Percentiles rank a stretch among this genome's conserved stretches.
These are phyloP conservation scores for Wallacemonas rigidus DNA, from an alignment of 208 protist genomes.

Conservation along the genomic window DNA sequence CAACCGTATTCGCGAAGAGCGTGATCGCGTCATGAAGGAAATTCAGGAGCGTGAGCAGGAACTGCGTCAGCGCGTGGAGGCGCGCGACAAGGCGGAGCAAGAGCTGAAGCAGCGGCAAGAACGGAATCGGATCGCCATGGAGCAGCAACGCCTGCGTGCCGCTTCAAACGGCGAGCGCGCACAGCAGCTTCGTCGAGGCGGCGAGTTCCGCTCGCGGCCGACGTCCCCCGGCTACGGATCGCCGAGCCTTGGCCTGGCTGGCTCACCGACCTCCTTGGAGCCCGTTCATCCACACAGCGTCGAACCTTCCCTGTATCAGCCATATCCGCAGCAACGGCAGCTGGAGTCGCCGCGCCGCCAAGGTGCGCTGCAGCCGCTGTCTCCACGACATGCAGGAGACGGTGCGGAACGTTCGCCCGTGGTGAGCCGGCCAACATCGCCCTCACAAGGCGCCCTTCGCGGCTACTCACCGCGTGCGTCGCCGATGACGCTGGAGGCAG, in stretches of 20 bases:
- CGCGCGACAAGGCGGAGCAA: slow-evolving; percentile 17
- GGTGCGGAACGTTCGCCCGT: not conserved
- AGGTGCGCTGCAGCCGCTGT: slow-evolving; percentile 10
- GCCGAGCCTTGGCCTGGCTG: not conserved
- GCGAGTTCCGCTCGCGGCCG: not conserved
- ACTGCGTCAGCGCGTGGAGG: slow-evolving; percentile 5
- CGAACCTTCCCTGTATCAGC: not conserved
- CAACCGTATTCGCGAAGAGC: slow-evolving; percentile 14
- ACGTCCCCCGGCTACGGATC: not conserved
- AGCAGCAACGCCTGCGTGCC: slow-evolving; percentile 8
- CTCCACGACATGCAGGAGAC: not conserved
- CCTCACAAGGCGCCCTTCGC: not conserved
- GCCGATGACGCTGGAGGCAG: not conserved
- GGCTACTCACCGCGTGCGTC: slow-evolving; percentile 3
- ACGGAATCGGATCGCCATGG: not conserved
- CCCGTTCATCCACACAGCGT: not conserved
- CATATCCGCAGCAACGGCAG: not conserved
- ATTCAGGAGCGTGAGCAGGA: slow-evolving; percentile 10
- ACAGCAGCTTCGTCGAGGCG: slow-evolving; percentile 2
- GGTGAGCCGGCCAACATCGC: slow-evolving; percentile 1
- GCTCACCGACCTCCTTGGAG: slow-evolving; percentile 9
- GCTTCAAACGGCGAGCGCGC: not conserved
- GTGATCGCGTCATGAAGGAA: slow-evolving; percentile 6
- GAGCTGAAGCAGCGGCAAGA: slow-evolving; percentile 17
- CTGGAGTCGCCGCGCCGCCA: slow-evolving; percentile 6